These are phyloP conservation scores for Erysimum cheiranthoides DNA, from an alignment of 345 rosid species.

Conservation along the genomic window DNA sequence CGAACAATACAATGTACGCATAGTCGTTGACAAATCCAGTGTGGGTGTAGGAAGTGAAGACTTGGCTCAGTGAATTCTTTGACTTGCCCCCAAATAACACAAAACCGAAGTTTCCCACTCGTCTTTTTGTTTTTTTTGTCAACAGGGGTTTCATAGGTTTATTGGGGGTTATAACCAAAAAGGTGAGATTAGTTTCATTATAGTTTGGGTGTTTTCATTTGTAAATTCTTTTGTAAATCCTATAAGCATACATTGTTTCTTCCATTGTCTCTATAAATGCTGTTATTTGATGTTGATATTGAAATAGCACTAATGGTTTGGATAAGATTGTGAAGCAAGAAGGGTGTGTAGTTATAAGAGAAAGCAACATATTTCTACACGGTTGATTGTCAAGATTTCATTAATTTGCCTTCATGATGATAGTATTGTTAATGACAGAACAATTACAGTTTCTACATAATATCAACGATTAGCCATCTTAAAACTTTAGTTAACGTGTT, in stretches of 20 bases:
- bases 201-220: slow-evolving; percentile 41
- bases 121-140: background rate
- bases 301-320: slow-evolving; percentile 17
- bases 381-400: background rate
- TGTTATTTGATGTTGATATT: slow-evolving; percentile 13
- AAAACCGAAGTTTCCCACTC: slow-evolving; percentile 11
- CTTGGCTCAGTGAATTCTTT: slow-evolving; percentile 54
- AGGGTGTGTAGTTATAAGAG: background rate
- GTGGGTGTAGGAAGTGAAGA: slow-evolving; percentile 82
- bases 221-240: slow-evolving; percentile 43
- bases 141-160: slow-evolving; percentile 40
- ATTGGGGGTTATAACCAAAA: slow-evolving; percentile 20
- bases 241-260: slow-evolving; percentile 25
- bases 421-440: background rate
- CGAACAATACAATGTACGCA: slow-evolving; percentile 85
- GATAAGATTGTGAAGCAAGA: slow-evolving; percentile 25
- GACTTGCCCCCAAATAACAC: slow-evolving; percentile 12
- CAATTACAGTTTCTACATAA: background rate
- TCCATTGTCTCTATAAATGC: slow-evolving; percentile 15
- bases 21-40: slow-evolving; percentile 73
- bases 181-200: slow-evolving; percentile 29
- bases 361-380: background rate
- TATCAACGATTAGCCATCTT: background rate
- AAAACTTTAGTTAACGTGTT: background rate
- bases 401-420: background rate